Percentiles rank a stretch among this genome's conserved stretches.
These are phyloP conservation scores for Rosa rugosa DNA, from an alignment of 306 rosid genomes.

Conservation along the genomic window DNA sequence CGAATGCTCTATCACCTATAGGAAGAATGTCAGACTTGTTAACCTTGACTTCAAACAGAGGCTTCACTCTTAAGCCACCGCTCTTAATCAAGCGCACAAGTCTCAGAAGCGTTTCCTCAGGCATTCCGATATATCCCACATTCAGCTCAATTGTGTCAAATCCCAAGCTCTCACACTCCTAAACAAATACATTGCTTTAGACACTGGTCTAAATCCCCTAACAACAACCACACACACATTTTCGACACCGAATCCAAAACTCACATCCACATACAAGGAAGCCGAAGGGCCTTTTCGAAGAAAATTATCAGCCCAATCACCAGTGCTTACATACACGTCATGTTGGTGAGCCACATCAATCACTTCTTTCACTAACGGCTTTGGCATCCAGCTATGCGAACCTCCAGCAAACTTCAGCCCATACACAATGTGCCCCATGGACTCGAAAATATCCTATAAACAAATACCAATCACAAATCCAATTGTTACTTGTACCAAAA, in stretches of 20 bases:
- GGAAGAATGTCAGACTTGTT: conserved; percentile 74
- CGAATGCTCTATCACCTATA: conserved; percentile 66
- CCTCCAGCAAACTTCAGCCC: conserved; percentile 89
- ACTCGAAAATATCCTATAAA: conserved; percentile 73
- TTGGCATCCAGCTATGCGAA: conserved; percentile 73
- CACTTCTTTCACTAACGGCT: conserved; percentile 59
- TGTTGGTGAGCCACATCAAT: conserved; percentile 78
- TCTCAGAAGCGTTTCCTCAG: conserved; percentile 83
- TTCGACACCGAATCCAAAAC: conserved; percentile 6
- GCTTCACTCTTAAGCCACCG: conserved; percentile 73
- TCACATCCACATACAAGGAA: conserved; percentile 65
- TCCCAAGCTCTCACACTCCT: conserved; percentile 91
- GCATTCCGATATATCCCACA: conserved; percentile 62
- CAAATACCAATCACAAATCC: background rate
- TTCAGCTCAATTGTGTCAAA: conserved; percentile 81
- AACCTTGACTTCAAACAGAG: conserved; percentile 71
- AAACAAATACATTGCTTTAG: background rate
- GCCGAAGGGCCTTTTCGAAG: conserved; percentile 66
- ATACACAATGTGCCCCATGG: conserved; percentile 76
- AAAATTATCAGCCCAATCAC: conserved; percentile 84
- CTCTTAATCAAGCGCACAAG: conserved; percentile 76
- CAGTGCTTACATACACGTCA: conserved; percentile 81
- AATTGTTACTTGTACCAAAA: too few species aligned
- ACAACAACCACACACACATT: background rate
- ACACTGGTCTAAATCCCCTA: background rate